Evolutionary conservation across 2,329 filamentous ascomycete genomes (phyloP).

Genomic region (Fusarium aywerte): DNA sequence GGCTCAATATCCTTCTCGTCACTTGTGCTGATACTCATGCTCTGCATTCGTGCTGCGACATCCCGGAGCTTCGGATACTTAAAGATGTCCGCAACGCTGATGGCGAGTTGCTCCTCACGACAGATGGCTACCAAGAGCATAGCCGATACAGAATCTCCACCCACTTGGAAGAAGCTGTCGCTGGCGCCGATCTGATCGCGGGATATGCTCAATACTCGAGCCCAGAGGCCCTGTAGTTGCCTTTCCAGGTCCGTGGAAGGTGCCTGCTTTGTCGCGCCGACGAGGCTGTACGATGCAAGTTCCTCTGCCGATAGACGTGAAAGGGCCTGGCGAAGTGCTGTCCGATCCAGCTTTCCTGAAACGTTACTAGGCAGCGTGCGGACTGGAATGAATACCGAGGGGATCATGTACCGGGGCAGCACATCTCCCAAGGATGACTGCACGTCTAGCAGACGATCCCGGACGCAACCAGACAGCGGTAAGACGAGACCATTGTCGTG

Average conservation of each 20-base stretch:
- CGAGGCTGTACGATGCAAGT: slow-evolving; percentile 6
- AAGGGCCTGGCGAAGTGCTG: slow-evolving; percentile 9
- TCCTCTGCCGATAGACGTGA: slow-evolving; percentile 5
- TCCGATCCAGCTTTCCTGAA: slow-evolving; percentile 14
- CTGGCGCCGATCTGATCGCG: slow-evolving; percentile 58
- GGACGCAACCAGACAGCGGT: slow-evolving; percentile 1
- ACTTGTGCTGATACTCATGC: neutral
- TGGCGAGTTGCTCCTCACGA: slow-evolving; percentile 30
- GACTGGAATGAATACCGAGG: slow-evolving; percentile 3
- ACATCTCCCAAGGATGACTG: slow-evolving; percentile 4
- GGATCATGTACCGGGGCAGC: slow-evolving; percentile 2
- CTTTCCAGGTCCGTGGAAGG: slow-evolving; percentile 6
- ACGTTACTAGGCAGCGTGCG: slow-evolving; percentile 3
- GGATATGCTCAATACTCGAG: slow-evolving; percentile 50
- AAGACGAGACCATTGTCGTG: slow-evolving; percentile 2
- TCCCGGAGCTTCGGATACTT: slow-evolving; percentile 33
- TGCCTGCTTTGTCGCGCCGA: slow-evolving; percentile 9
- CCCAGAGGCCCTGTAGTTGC: slow-evolving; percentile 51
- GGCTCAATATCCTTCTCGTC: slow-evolving; percentile 3
- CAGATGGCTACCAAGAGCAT: slow-evolving; percentile 8
- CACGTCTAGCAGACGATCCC: slow-evolving; percentile 6
- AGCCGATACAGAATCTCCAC: slow-evolving; percentile 58
- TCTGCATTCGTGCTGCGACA: slow-evolving; percentile 4
- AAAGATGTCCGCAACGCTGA: slow-evolving; percentile 51
- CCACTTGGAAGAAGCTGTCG: slow-evolving; percentile 47